Evolutionary conservation across 257 asterid genomes (phyloP).

Genomic region (Capsicum pubescens): DNA sequence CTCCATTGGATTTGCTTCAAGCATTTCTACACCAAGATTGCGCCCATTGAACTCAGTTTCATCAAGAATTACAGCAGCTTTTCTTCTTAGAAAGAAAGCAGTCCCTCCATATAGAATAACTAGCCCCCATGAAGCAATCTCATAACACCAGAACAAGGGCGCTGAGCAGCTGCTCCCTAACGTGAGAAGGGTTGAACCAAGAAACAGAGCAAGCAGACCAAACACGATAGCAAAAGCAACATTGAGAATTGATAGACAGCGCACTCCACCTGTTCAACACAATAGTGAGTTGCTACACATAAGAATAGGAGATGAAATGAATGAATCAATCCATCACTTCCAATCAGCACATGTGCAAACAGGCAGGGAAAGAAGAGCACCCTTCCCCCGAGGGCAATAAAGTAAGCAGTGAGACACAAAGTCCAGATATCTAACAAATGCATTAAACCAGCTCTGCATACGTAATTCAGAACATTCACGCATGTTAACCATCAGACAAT

Average conservation of each 20-base stretch:
- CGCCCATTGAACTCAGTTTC: conserved; percentile 59
- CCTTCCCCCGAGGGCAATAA: neutral
- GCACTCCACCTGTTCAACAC: conserved; percentile 72
- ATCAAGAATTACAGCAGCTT: conserved; percentile 67
- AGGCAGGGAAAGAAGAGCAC: neutral
- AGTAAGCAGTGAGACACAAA: neutral
- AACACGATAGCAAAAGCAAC: conserved; percentile 66
- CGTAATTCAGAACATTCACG: neutral
- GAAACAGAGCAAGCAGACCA: conserved; percentile 86
- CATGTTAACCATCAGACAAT: neutral
- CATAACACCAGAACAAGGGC: conserved; percentile 97
- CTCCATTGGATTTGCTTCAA: conserved; percentile 72
- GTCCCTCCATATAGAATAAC: conserved; percentile 83
- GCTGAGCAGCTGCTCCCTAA: conserved; percentile 90
- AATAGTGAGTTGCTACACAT: neutral
- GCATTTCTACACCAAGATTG: conserved; percentile 87
- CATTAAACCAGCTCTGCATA: neutral
- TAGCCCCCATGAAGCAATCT: conserved; percentile 78
- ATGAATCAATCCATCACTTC: neutral
- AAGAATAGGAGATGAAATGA: conserved; percentile 14
- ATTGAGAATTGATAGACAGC: conserved; percentile 87
- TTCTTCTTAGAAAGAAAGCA: conserved; percentile 69
- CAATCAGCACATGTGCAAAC: neutral
- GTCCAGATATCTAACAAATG: neutral
- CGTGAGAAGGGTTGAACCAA: conserved; percentile 92